Evolutionary conservation across 2,329 filamentous ascomycete species (phyloP).

Genomic region (Eurotiales sp.): DNA sequence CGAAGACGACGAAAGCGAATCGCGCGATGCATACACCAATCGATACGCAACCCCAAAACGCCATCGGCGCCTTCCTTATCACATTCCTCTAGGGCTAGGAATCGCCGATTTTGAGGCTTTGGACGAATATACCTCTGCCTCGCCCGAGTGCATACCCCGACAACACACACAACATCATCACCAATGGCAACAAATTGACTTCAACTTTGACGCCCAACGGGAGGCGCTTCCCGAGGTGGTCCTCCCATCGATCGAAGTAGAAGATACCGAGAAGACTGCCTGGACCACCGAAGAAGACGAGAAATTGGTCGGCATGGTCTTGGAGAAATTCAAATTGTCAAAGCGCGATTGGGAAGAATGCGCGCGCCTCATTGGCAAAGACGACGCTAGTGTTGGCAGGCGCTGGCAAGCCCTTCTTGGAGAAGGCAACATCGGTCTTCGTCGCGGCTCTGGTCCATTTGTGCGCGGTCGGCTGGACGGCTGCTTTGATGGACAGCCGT

Average conservation of each 20-base stretch:
- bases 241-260: conserved; percentile 35
- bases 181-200: conserved; percentile 19
- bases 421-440: conserved; percentile 42
- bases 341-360: conserved; percentile 45
- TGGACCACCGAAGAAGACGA: conserved; percentile 43
- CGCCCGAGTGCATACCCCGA: background rate
- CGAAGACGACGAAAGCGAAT: conserved; percentile 23
- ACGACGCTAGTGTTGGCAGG: conserved; percentile 37
- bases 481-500: conserved; percentile 19
- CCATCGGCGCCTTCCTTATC: conserved; percentile 37
- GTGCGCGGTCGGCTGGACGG: conserved; percentile 25
- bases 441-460: conserved; percentile 26
- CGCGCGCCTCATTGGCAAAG: conserved; percentile 39
- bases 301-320: conserved; percentile 40
- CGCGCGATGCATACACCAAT: conserved; percentile 24
- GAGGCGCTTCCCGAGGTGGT: conserved; percentile 20
- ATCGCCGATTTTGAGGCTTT: conserved; percentile 43
- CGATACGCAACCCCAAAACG: conserved; percentile 45
- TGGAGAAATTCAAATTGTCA: conserved; percentile 43
- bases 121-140: conserved; percentile 15
- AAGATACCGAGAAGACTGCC: conserved; percentile 20
- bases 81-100: conserved; percentile 43
- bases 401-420: conserved; percentile 42
- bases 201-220: background rate
- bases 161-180: conserved; percentile 27